Evolutionary conservation across 106 monocot genomes (phyloP).

Genomic region (Posidonia australis): DNA sequence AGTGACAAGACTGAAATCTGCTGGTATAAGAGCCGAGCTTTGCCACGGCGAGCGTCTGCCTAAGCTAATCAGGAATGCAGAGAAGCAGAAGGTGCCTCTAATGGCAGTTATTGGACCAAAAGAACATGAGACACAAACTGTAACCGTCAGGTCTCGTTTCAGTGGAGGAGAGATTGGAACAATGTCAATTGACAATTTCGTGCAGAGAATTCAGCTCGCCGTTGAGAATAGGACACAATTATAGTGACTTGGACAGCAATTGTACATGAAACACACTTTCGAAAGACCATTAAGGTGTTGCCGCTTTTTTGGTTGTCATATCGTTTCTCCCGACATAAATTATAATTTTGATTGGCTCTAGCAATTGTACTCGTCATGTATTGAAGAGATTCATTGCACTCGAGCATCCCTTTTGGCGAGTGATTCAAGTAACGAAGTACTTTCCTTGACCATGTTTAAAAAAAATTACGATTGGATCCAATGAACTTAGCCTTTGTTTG

Average conservation of each 20-base stretch:
- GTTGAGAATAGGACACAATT: constrained; percentile 40
- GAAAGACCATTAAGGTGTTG: no score
- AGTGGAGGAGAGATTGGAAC: constrained; percentile 79
- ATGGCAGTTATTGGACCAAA: constrained; percentile 92
- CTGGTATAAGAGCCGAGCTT: constrained; percentile 66
- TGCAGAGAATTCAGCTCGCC: constrained; percentile 35
- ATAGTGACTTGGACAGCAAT: constrained; percentile 4
- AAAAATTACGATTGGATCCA: no score
- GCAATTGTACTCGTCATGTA: no score
- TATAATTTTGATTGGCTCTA: no score
- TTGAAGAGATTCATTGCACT: no score
- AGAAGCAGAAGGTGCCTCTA: constrained; percentile 85
- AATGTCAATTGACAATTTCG: constrained; percentile 56
- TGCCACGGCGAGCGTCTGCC: constrained; percentile 78
- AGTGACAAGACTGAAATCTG: constrained; percentile 37
- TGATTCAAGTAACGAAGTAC: no score
- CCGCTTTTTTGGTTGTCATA: no score
- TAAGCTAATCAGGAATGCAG: constrained; percentile 85
- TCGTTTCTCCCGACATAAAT: no score
- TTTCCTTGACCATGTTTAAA: no score
- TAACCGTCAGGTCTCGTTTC: constrained; percentile 79
- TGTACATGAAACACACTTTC: no score
- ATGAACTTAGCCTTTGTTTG: no score
- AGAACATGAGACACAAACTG: constrained; percentile 54
- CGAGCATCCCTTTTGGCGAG: no score